Base-by-base conservation (phyloP, 495 filamentous ascomycete genomes). In the Chlorociboria aeruginascens region DNA sequence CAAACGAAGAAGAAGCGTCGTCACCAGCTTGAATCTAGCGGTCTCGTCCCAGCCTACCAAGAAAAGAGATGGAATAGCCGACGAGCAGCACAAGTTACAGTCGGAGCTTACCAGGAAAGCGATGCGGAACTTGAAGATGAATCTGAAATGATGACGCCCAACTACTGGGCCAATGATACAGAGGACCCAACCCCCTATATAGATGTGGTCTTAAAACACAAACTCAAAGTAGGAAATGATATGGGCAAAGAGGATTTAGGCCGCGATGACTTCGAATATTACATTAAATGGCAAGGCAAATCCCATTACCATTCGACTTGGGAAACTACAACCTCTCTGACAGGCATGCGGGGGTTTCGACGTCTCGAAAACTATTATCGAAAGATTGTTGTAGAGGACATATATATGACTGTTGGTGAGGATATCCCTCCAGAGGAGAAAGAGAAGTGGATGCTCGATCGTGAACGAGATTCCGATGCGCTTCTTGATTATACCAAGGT, bases 211-310 rank as follows among this genome's bases (percentile, higher is more conserved):
- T 74, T 97, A 39, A 84, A 94, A 52, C 87, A 96, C 61, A 77
- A 86, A 32, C 64, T 82, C 9, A 86, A 79, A 61, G 82, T 85
- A 32, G 87, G 73, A 39, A 69, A 74, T 25, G 77, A 74, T 58
- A 64, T 78, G 30, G 63, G 66, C 25, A 67, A 72, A 16, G 58
- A 63, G n/a, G 69, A 80, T 45, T 51, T 77, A 34, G 74, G 72
- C 16, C 84, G 85, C 51, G 77, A 87, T 45, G 85, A 95, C 56
- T 96, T 88, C 52, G 85, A 95, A 50, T 98, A 86, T 62, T 87
- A 82, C 60, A 89, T 99, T 56, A 99, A 99, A 71, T 99, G 92
- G 92, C 87, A 95, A 64, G 83, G 78, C 51, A 84, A 86, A 65
- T 93, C 92, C 17, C 86, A 97, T 63, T 86, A 88, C 54, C 92